Percentiles rank a stretch among this genome's conserved stretches.
phyloP scores from a whole-genome alignment of 345 rosid species.

The Boechera stricta region DNA sequence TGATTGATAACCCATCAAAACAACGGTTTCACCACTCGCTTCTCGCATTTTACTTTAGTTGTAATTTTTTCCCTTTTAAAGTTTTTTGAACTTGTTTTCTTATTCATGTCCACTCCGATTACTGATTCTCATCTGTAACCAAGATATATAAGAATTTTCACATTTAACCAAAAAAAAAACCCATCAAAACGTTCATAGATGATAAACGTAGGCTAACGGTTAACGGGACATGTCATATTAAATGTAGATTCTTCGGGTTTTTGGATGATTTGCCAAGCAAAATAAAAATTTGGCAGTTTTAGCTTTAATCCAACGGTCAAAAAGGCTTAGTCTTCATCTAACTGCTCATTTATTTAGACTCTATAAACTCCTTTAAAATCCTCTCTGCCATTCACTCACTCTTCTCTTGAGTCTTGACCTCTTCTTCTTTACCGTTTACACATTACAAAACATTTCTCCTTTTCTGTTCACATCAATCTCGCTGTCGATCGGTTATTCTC shows the following conservation, averaged over 20 bases:
- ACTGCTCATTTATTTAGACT: conserved; percentile 33
- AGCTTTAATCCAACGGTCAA: conserved; percentile 38
- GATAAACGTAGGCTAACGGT: conserved; percentile 26
- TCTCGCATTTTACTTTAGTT: too few species aligned
- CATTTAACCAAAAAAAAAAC: too few species aligned
- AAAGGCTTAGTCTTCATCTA: conserved; percentile 21
- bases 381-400: conserved; percentile 15
- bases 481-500: conserved; percentile 15
- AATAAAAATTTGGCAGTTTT: conserved; percentile 6
- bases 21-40: too few species aligned
- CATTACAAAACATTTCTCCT: background rate
- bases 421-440: conserved; percentile 18
- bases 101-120: too few species aligned
- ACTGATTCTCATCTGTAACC: too few species aligned
- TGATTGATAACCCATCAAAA: too few species aligned
- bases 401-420: conserved; percentile 34
- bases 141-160: too few species aligned
- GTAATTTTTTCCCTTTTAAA: too few species aligned
- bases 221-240: conserved; percentile 24
- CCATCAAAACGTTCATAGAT: background rate
- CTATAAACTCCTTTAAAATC: conserved; percentile 26
- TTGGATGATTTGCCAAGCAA: conserved; percentile 1
- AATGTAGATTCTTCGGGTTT: conserved; percentile 32
- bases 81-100: too few species aligned
- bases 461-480: conserved; percentile 6